Evolutionary conservation across 1,284 basidiomycete species (phyloP).

Genomic region (Anthracocystis panici-leucophaei): DNA sequence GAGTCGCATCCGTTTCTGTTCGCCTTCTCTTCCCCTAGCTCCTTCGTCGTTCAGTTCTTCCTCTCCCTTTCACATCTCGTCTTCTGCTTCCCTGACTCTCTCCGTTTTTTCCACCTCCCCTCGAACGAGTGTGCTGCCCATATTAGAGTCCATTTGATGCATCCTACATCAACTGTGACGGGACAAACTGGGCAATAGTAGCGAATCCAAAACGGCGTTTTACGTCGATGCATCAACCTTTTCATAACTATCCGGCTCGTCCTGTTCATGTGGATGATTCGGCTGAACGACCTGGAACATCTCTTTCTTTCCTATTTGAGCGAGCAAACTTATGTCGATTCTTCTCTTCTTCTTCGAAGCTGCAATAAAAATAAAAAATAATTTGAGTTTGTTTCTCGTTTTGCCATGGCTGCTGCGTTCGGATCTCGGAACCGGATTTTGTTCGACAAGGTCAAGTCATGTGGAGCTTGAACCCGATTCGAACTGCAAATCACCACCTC

Average conservation of each 20-base stretch:
- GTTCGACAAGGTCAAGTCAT: neutral
- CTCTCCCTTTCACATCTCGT: neutral
- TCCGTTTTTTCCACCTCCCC: neutral
- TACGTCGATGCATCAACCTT: conserved; percentile 5
- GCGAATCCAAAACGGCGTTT: neutral
- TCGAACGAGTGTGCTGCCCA: neutral
- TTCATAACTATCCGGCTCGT: conserved; percentile 11
- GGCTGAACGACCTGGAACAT: conserved; percentile 12
- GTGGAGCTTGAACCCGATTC: neutral
- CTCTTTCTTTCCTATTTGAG: neutral
- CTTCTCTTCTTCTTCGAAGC: neutral
- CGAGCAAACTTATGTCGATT: neutral
- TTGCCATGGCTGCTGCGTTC: neutral
- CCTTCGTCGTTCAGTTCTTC: neutral
- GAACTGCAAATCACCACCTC: neutral
- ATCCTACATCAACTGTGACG: conserved; percentile 9
- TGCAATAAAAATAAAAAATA: too few relatives aligned
- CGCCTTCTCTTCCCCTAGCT: neutral
- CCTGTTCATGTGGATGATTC: conserved; percentile 5
- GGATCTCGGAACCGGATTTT: conserved; percentile 1
- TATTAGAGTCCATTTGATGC: conserved; percentile 14
- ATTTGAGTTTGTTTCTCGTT: too few relatives aligned
- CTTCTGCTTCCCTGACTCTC: neutral
- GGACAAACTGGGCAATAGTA: conserved; percentile 8
- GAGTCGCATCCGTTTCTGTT: neutral